Base-by-base conservation (phyloP, 768 basidiomycete genomes). In the Leccinum disarticulatum region DNA sequence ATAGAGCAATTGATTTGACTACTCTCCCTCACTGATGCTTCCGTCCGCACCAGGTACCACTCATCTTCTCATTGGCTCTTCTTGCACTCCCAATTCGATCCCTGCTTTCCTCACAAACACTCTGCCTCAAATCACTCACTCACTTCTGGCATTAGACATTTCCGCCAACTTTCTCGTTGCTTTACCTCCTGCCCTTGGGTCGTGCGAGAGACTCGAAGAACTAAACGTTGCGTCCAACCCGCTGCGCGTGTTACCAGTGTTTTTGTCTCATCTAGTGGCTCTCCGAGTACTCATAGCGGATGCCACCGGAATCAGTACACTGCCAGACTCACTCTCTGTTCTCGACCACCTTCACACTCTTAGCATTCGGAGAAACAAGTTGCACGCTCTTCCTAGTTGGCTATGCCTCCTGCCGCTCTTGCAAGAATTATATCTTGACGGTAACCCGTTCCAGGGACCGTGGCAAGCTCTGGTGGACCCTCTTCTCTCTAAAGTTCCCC, bases 231-330 rank as follows among this genome's bases (percentile, higher is more conserved):
- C 91, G 11, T 89, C 87, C 54, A 99, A 99, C 72, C 91, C 92
- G 7, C 80, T 98, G 28, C 86, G 91, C 49, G 87, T 88, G n/a
- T 81, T 98, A n/a, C 97, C 97, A 15, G 80, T 87, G 28, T 98
- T 95, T 75, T 80, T 98, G 51, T 84, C 88, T 28, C 81, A 89
- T 59, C 80, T 98, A 30, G 74, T 78, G 6, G 86, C 87, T 63
- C 83, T 98, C 52, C 86, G 90, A 36, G 90, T 98, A 59, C 81
- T 98, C 70, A 91, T 94, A 57, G 91, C 93, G n/a, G 96, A 99
- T 75, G 83, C 86, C 3, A 98, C 93, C 60, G 90, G 90, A 33
- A 85, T 98, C 64, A 76, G 75, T 58, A 87, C 85, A 3, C 76
- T 99, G 10, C 93, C 95, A 3, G 82, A 86, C 55, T 81, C 88